Evolutionary conservation across 1,284 basidiomycete genomes (phyloP).

Genomic region (Trametes polyzona): DNA sequence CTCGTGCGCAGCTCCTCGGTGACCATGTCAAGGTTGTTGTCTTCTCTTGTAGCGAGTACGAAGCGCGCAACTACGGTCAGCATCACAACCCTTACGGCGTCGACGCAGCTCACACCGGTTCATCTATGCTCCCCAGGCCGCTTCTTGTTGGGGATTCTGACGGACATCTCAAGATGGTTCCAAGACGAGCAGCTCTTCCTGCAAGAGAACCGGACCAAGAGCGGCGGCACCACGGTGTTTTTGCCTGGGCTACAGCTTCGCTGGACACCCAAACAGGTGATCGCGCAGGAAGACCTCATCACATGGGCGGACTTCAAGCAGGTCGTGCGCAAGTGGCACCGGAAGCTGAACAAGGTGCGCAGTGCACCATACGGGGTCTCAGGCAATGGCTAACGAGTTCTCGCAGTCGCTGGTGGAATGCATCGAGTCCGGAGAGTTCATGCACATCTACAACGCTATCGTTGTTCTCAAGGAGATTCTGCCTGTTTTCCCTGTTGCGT

Average conservation of each 20-base stretch:
- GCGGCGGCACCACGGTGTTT: conserved; percentile 62
- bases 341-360: conserved; percentile 64
- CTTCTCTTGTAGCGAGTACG: conserved; percentile 94
- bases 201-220: conserved; percentile 69
- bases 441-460: conserved; percentile 94
- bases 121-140: conserved; percentile 55
- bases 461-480: conserved; percentile 89
- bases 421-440: conserved; percentile 82
- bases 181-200: conserved; percentile 66
- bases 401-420: conserved; percentile 64
- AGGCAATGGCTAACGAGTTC: conserved; percentile 3
- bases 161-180: conserved; percentile 80
- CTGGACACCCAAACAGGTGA: conserved; percentile 46
- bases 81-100: conserved; percentile 7
- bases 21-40: conserved; percentile 85
- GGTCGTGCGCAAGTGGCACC: conserved; percentile 84
- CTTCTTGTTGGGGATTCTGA: conserved; percentile 81
- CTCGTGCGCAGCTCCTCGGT: conserved; percentile 64
- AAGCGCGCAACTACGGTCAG: conserved; percentile 92
- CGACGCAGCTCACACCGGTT: background rate
- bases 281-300: conserved; percentile 59
- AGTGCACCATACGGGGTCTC: background rate
- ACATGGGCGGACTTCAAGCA: conserved; percentile 74
- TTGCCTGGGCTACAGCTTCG: conserved; percentile 69
- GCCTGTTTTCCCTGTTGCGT: conserved; percentile 81